Percentiles rank a stretch among this genome's conserved stretches.
These are phyloP conservation scores for Porogramme epimiltina DNA, from an alignment of 1,284 basidiomycete species.

Conservation along the genomic window DNA sequence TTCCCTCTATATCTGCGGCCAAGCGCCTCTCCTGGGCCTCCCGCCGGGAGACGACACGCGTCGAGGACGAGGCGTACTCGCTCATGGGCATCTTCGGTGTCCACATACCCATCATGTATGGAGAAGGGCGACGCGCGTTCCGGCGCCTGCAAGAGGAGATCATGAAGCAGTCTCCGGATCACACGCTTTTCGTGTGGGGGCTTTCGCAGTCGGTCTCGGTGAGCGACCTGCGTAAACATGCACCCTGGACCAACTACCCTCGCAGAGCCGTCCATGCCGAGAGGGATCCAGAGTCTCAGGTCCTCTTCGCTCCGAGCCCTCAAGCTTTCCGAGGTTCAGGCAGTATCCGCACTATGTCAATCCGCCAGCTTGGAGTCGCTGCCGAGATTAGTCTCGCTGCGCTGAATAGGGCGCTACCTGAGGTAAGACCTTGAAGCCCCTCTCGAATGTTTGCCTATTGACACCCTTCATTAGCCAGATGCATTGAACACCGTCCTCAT, in stretches of 20 bases:
- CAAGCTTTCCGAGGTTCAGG: not conserved
- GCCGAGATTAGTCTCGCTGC: no score
- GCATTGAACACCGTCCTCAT: no score
- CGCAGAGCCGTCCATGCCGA: constrained; percentile 3
- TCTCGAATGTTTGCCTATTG: no score
- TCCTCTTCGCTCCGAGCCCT: constrained; percentile 2
- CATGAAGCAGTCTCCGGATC: no score
- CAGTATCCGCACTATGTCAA: no score
- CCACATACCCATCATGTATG: constrained; percentile 8
- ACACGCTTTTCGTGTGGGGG: constrained; percentile 8
- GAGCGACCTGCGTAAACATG: not conserved
- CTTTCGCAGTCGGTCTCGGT: constrained; percentile 4
- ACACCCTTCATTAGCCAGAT: no score
- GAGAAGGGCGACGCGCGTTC: no score
- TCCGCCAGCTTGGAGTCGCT: no score
- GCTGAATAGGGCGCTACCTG: no score
- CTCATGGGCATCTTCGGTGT: constrained; percentile 9
- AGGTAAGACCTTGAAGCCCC: no score
- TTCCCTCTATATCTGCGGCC: constrained; percentile 2
- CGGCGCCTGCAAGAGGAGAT: no score
- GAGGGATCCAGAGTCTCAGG: constrained; percentile 1
- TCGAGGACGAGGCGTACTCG: constrained; percentile 13
- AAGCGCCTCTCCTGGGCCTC: constrained; percentile 7
- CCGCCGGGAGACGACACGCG: constrained; percentile 1
- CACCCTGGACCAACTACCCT: constrained; percentile 8